Evolutionary conservation across 805 yeast genomes (phyloP).

Genomic region (Saccharomycopsis babjevae): DNA sequence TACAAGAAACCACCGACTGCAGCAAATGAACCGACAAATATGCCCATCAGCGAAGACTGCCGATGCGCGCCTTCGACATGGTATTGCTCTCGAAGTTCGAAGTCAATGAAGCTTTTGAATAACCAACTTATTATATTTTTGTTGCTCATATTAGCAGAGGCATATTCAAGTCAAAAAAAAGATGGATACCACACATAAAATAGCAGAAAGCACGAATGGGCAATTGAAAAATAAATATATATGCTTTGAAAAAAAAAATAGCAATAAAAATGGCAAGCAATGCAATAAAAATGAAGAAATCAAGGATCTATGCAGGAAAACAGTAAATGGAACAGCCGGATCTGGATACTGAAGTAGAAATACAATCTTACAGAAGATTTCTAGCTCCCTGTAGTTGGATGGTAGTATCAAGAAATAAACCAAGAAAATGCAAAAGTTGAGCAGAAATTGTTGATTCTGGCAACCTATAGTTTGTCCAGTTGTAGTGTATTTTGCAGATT

Average conservation of each 20-base stretch:
- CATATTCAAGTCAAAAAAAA: neutral
- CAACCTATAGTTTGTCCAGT: too few species aligned
- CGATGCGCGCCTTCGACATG: slow-evolving; percentile 22
- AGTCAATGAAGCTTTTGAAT: slow-evolving; percentile 11
- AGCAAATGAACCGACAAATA: slow-evolving; percentile 67
- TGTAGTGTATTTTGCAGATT: too few species aligned
- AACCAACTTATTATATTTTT: neutral
- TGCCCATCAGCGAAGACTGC: slow-evolving; percentile 52
- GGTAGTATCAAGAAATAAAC: too few species aligned
- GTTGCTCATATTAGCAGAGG: neutral
- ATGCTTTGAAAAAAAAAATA: neutral
- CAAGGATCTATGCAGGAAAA: too few species aligned
- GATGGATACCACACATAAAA: neutral
- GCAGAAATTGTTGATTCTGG: too few species aligned
- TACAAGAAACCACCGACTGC: slow-evolving; percentile 87
- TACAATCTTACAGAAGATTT: too few species aligned
- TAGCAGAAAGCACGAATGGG: neutral
- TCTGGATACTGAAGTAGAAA: too few species aligned
- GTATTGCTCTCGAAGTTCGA: slow-evolving; percentile 11
- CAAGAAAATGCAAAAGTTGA: too few species aligned
- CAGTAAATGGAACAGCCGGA: too few species aligned
- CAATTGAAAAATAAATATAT: neutral
- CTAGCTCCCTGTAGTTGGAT: too few species aligned
- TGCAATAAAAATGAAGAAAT: too few species aligned
- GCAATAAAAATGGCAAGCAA: too few species aligned